These are phyloP conservation scores for Hymenoscyphus repandus DNA, from an alignment of 2,329 filamentous ascomycete genomes.

Conservation along the genomic window DNA sequence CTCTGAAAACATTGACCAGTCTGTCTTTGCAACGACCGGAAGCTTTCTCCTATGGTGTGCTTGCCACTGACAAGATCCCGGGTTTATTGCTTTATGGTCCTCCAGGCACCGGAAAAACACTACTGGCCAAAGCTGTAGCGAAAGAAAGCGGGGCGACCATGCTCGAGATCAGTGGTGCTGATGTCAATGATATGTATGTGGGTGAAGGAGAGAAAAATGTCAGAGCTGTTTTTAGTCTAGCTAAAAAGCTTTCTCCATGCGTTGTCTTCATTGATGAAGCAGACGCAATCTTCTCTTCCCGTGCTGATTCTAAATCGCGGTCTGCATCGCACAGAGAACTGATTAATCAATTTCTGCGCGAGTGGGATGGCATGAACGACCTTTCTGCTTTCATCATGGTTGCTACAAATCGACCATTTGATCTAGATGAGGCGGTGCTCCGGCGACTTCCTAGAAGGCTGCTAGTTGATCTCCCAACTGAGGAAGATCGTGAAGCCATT, in stretches of 20 bases:
- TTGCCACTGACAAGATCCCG: slow-evolving; percentile 85
- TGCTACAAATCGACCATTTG: slow-evolving; percentile 90
- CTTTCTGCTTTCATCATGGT: slow-evolving; percentile 95
- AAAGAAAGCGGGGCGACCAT: slow-evolving; percentile 63
- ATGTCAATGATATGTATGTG: slow-evolving; percentile 94
- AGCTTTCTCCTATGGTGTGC: slow-evolving; percentile 92
- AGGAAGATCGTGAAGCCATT: slow-evolving; percentile 62
- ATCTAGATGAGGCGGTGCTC: slow-evolving; percentile 83
- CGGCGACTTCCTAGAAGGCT: slow-evolving; percentile 69
- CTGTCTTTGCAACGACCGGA: slow-evolving; percentile 83
- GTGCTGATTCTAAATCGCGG: slow-evolving; percentile 57
- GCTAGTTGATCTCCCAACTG: slow-evolving; percentile 66
- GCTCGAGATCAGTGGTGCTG: slow-evolving; percentile 86
- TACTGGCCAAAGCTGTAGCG: slow-evolving; percentile 64
- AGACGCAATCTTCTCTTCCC: slow-evolving; percentile 81
- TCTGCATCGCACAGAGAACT: slow-evolving; percentile 71
- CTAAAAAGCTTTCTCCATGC: slow-evolving; percentile 84
- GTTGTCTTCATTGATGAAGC: slow-evolving; percentile 97
- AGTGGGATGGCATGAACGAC: slow-evolving; percentile 89
- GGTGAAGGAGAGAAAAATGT: slow-evolving; percentile 97
- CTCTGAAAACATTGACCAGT: slow-evolving; percentile 82
- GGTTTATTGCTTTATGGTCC: slow-evolving; percentile 85
- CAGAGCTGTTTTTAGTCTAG: slow-evolving; percentile 82
- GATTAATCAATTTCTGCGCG: slow-evolving; percentile 93
- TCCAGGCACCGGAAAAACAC: slow-evolving; percentile 72